These are phyloP conservation scores for Phyllosticta paracitricarpa DNA, from an alignment of 2,329 filamentous ascomycete species.

Conservation along the genomic window DNA sequence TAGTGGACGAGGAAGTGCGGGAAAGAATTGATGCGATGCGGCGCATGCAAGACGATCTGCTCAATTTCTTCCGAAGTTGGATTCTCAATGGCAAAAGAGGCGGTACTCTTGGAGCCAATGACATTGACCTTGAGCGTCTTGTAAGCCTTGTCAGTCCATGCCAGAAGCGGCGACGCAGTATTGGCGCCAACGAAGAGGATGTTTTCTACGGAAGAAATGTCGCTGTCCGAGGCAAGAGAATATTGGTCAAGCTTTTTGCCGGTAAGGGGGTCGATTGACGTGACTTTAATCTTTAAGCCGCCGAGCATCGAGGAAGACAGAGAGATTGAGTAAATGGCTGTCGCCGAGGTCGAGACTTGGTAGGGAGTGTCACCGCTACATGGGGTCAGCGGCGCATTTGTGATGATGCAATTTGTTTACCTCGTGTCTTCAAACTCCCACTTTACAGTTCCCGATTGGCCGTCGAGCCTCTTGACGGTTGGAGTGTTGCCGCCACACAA, in stretches of 20 bases:
- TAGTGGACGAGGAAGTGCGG: constrained; percentile 82
- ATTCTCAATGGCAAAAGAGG: constrained; percentile 34
- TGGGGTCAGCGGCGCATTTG: constrained; percentile 13
- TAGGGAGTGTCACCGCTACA: constrained; percentile 59
- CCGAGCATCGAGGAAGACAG: constrained; percentile 56
- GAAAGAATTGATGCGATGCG: constrained; percentile 58
- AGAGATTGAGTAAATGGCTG: constrained; percentile 64
- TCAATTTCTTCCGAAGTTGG: constrained; percentile 31
- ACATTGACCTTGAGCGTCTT: constrained; percentile 62
- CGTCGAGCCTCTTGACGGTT: constrained; percentile 62
- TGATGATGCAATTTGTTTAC: constrained; percentile 20
- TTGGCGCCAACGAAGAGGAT: constrained; percentile 69
- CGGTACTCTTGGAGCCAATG: constrained; percentile 41
- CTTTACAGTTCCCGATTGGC: constrained; percentile 58
- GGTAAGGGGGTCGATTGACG: constrained; percentile 59
- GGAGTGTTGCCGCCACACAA: constrained; percentile 50
- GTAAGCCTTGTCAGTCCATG: constrained; percentile 58
- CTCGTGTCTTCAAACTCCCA: constrained; percentile 67
- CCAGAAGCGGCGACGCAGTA: constrained; percentile 62
- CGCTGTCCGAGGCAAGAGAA: constrained; percentile 61
- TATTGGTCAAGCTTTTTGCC: constrained; percentile 65
- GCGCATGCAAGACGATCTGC: constrained; percentile 58
- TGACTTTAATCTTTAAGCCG: constrained; percentile 68
- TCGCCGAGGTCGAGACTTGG: constrained; percentile 61
- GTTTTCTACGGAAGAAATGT: constrained; percentile 54